Evolutionary conservation across 1,284 basidiomycete genomes (phyloP).

Genomic region (Sporisorium scitamineum): DNA sequence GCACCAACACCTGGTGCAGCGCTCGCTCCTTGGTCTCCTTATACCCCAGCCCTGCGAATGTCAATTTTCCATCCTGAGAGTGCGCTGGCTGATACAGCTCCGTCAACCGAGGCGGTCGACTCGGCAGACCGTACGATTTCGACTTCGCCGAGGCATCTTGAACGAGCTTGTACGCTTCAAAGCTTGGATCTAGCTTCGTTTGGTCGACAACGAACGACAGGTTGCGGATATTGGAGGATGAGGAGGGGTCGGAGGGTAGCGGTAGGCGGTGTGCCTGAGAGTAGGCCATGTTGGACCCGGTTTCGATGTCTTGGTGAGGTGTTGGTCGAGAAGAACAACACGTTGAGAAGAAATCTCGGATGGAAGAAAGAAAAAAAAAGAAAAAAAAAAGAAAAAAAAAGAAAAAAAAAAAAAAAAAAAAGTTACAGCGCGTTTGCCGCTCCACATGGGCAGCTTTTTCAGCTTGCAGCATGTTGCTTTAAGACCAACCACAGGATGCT

Average conservation of each 20-base stretch:
- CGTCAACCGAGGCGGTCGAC: slow-evolving; percentile 21
- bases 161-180: slow-evolving; percentile 53
- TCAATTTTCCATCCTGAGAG: slow-evolving; percentile 10
- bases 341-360: not conserved
- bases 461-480: not conserved
- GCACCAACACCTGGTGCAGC: slow-evolving; percentile 33
- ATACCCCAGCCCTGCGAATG: slow-evolving; percentile 28
- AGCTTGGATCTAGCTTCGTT: slow-evolving; percentile 30
- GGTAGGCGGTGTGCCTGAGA: slow-evolving; percentile 31
- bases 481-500: not conserved
- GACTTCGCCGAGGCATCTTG: slow-evolving; percentile 21
- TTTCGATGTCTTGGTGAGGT: not conserved
- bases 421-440: slow-evolving; percentile 4
- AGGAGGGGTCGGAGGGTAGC: slow-evolving; percentile 1
- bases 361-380: slow-evolving; percentile 7
- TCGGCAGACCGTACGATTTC: slow-evolving; percentile 23
- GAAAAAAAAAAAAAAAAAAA: slow-evolving; percentile 10
- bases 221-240: not conserved
- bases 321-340: slow-evolving; percentile 5
- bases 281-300: slow-evolving; percentile 26
- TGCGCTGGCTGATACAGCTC: slow-evolving; percentile 28
- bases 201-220: slow-evolving; percentile 25
- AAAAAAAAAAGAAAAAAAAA: slow-evolving; percentile 10
- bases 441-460: slow-evolving; percentile 12
- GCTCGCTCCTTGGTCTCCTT: slow-evolving; percentile 52